Base-by-base conservation (phyloP, 768 basidiomycete species). In the Austroboletus festivus region DNA sequence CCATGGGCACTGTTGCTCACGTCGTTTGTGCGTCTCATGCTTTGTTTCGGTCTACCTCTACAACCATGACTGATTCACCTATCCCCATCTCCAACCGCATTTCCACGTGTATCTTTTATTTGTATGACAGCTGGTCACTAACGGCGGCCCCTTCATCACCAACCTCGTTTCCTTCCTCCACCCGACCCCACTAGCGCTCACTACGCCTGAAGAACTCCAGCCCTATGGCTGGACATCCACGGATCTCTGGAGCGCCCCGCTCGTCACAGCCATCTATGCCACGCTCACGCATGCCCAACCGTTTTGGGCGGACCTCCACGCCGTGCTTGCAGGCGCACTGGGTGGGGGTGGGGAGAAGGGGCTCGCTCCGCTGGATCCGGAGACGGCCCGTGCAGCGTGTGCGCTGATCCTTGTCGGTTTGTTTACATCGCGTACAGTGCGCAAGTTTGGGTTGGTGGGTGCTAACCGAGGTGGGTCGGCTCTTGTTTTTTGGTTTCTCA, bases 221-320 rank as follows among this genome's bases (percentile, higher is more conserved):
- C 78, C 89, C 0, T 86, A 85, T 48, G 93, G 93, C 12, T 95
- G 93, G 93, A 86, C 83, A 37, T 81, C 83, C 20, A 78, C 81
- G 0, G 93, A 95, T 62, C 65, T 93, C 24, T 95, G 93, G 92
- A 81, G 81, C 65, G 90, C 93, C 9, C 84, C 90, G 7, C 68
- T 84, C 55, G 70, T 84, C 57, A 91, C 90, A 11, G 86, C 74
- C 1, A 62, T 93, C 10, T 93, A 89, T 61, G 83, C 92, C 45
- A 78, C 83, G 48, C 76, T 93, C 44, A 93, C 91, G 9, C 89
- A 93, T 53, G 84, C 88, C 2, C 91, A 94, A 62, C 87, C 91
- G 0, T 86, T 87, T 65, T 93, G 84, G 85, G 79, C 77, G 1
- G 80, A 85, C 23, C 46, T 76, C 34, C 82, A 86, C 54, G 51